Evolutionary conservation across 2,329 filamentous ascomycete species (phyloP), one percentile per base, ranked within the genome.

Genomic region (Acarospora socialis): DNA sequence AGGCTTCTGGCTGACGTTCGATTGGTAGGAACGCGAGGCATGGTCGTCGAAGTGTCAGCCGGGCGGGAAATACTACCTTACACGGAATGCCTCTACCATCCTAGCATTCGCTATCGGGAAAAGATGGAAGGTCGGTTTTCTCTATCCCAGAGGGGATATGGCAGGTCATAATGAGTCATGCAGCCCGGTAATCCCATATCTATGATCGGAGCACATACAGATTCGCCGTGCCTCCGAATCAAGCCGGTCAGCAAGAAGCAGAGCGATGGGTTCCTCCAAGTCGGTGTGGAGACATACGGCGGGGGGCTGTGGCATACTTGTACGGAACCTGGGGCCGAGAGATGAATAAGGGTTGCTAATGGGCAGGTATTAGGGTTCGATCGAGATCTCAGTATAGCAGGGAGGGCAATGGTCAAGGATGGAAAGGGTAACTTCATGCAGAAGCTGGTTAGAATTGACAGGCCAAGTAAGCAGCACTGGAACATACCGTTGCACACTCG

Each of bases 261-360:
- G 49, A 75, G 71, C 34, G 79, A 81, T 42, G 87, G 87, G 8
- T 98, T 90, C 56, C 60, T 94, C 41, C 90, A 98, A 59, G 77
- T 98, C 35, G 90, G 86, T 32, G 87, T 94, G 31, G 90, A 98
- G 65, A 87, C 83, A 2, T 98, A 98, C 51, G 90, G 90, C 32
- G 90, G 90, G 39, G 90, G 90, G 34, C 77, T 95, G 49, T 95
- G 87, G 87, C 86, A 94, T 57, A 92, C 82, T 28, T 98, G 74
- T 63, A 38, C 30, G 48, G 42, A 29, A 20, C 19, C 7, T 23
- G 23, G 15, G 7, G 28, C 16, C 7, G 6, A n/a, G 3, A 13
- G 14, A 5, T 28, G 5, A 7, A 6, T 22, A 19, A 16, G 8
- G 4, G 18, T 22, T 3, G 10, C 10, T 15, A 12, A 23, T 37